phyloP scores from a whole-genome alignment of 371 early-diverging fungal species.

The Syncephalastrum racemosum region DNA sequence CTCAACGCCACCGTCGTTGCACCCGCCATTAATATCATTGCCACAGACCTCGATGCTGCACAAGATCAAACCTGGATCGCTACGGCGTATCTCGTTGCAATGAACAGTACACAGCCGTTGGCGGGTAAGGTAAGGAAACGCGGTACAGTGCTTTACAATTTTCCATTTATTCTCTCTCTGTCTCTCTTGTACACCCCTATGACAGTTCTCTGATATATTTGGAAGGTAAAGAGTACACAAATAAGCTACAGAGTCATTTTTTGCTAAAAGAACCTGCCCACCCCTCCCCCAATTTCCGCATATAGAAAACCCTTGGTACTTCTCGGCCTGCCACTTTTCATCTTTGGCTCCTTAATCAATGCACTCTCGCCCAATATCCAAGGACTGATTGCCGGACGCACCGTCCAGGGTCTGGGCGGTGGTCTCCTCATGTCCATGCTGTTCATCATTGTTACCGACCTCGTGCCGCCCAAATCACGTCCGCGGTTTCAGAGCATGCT shows the following conservation, averaged over 20 bases:
- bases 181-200: background rate
- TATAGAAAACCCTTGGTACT: conserved; percentile 54
- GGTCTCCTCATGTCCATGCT: conserved; percentile 68
- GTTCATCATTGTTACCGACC: conserved; percentile 80
- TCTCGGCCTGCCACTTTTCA: conserved; percentile 49
- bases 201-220: conserved; percentile 24
- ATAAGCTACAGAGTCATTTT: background rate
- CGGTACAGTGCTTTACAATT: background rate
- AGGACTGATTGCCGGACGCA: conserved; percentile 67
- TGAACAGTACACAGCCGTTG: conserved; percentile 54
- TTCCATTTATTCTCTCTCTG: background rate
- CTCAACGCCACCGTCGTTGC: conserved; percentile 80
- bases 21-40: conserved; percentile 28
- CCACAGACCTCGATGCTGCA: conserved; percentile 18
- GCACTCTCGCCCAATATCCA: conserved; percentile 53
- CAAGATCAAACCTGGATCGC: conserved; percentile 24
- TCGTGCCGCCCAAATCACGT: conserved; percentile 62
- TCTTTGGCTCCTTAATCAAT: conserved; percentile 55
- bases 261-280: background rate
- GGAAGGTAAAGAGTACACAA: conserved; percentile 13
- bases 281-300: background rate
- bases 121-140: conserved; percentile 52
- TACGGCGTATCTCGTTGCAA: conserved; percentile 52
- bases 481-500: conserved; percentile 64
- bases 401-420: conserved; percentile 74